phyloP scores from a whole-genome alignment of 2,329 filamentous ascomycete species.

The Mollisiaceae sp. region DNA sequence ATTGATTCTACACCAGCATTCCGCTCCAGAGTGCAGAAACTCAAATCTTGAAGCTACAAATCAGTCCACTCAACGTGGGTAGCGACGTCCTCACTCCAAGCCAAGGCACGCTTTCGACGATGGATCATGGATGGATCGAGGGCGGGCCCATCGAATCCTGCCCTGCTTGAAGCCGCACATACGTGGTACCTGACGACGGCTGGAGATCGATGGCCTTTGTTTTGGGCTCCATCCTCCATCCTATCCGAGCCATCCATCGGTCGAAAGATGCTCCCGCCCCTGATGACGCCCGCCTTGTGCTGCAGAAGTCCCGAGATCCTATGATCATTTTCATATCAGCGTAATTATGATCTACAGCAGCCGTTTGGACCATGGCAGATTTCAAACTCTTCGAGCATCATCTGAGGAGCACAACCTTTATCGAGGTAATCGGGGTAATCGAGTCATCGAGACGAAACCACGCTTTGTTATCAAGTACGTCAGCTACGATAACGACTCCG shows the following conservation, averaged over 20 bases:
- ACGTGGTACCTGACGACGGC: conserved; percentile 18
- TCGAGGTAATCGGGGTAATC: too few species aligned
- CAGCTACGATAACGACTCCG: neutral
- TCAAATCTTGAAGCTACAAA: conserved; percentile 5
- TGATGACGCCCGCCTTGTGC: neutral
- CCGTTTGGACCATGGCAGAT: conserved; percentile 8
- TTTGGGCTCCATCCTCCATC: conserved; percentile 5
- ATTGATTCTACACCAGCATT: neutral
- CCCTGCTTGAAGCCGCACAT: conserved; percentile 12
- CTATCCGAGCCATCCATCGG: neutral
- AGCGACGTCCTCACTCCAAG: neutral
- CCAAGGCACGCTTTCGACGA: neutral
- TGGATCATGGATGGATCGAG: neutral
- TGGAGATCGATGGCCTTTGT: conserved; percentile 10
- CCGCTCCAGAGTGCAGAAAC: neutral
- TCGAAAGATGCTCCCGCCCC: conserved; percentile 3
- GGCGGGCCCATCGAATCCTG: conserved; percentile 6
- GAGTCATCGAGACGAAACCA: conserved; percentile 3
- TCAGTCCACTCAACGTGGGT: neutral
- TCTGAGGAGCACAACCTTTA: conserved; percentile 5
- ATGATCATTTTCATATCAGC: conserved; percentile 7
- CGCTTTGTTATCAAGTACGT: conserved; percentile 12
- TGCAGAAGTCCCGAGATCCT: conserved; percentile 3
- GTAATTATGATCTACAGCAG: conserved; percentile 17
- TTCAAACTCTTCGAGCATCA: conserved; percentile 23